phyloP scores from a whole-genome alignment of 345 rosid species.

The Camelina sativa region DNA sequence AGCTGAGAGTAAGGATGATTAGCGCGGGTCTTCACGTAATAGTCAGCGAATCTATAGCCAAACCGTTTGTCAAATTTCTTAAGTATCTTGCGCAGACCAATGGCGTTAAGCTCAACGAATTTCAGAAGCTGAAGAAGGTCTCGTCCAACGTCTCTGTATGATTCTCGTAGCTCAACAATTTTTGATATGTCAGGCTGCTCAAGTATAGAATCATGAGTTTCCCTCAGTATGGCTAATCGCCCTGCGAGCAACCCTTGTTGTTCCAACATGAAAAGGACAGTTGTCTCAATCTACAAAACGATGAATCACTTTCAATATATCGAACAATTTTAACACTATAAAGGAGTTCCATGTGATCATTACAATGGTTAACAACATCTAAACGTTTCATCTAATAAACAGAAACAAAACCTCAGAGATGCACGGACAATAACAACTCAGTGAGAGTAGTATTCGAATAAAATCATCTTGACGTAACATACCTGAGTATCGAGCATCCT shows the following conservation, averaged over 20 bases:
- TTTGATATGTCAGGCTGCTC: constrained; percentile 69
- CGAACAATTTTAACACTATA: background rate
- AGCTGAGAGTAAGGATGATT: constrained; percentile 99
- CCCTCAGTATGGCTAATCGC: constrained; percentile 68
- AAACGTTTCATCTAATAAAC: constrained; percentile 11
- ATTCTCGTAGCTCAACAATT: constrained; percentile 71
- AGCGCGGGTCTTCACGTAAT: constrained; percentile 93
- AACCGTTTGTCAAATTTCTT: constrained; percentile 98
- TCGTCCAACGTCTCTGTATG: constrained; percentile 72
- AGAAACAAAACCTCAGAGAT: constrained; percentile 5
- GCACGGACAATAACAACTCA: background rate
- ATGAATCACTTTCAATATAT: constrained; percentile 11
- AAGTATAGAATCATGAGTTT: constrained; percentile 66
- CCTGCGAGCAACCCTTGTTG: constrained; percentile 91
- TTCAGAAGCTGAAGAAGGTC: constrained; percentile 83
- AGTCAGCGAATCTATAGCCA: constrained; percentile 89
- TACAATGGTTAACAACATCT: background rate
- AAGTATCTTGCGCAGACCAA: constrained; percentile 92
- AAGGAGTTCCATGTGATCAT: constrained; percentile 1
- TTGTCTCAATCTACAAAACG: constrained; percentile 82
- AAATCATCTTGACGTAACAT: constrained; percentile 4
- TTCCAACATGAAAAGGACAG: constrained; percentile 92
- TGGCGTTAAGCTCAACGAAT: constrained; percentile 88
- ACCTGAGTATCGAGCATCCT: constrained; percentile 96
- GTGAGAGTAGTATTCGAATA: background rate